phyloP scores from a whole-genome alignment of 148 eudicot species.

The Silene latifolia region DNA sequence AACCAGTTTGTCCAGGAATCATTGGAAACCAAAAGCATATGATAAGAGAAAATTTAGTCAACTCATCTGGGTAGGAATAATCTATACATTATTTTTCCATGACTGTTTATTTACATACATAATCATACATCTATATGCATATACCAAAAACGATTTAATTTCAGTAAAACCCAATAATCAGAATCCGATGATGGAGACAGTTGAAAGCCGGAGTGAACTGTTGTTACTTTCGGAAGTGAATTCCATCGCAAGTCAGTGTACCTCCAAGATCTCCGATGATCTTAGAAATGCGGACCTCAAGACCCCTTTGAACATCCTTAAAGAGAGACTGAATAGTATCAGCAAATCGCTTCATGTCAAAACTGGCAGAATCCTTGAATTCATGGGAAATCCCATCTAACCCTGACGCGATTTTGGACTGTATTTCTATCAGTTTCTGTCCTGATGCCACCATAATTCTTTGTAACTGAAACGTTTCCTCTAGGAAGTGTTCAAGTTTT shows the following conservation, averaged over 20 bases:
- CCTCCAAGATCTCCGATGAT: slow-evolving; percentile 90
- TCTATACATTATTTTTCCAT: slow-evolving; percentile 9
- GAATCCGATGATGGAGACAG: not conserved
- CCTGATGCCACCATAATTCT: slow-evolving; percentile 90
- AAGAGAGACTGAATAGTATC: slow-evolving; percentile 65
- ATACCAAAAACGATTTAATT: slow-evolving; percentile 9
- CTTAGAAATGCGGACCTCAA: slow-evolving; percentile 74
- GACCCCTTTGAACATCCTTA: slow-evolving; percentile 76
- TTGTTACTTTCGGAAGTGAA: slow-evolving; percentile 46
- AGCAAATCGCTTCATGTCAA: slow-evolving; percentile 72
- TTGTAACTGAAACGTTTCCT: slow-evolving; percentile 91
- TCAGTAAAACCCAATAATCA: not conserved
- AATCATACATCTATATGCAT: slow-evolving; percentile 8
- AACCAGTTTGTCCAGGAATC: not conserved
- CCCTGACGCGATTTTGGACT: slow-evolving; percentile 59
- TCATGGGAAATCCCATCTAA: slow-evolving; percentile 39
- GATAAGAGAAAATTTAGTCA: not conserved
- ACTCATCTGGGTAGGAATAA: not conserved
- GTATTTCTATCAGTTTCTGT: slow-evolving; percentile 78
- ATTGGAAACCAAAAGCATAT: not conserved
- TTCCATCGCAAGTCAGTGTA: slow-evolving; percentile 82
- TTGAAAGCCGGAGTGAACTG: not conserved
- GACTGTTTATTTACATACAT: slow-evolving; percentile 20
- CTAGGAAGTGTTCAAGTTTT: slow-evolving; percentile 64
- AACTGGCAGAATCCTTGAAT: slow-evolving; percentile 41